phyloP scores from a whole-genome alignment of 805 yeast genomes.

The Metschnikowia anglica region DNA sequence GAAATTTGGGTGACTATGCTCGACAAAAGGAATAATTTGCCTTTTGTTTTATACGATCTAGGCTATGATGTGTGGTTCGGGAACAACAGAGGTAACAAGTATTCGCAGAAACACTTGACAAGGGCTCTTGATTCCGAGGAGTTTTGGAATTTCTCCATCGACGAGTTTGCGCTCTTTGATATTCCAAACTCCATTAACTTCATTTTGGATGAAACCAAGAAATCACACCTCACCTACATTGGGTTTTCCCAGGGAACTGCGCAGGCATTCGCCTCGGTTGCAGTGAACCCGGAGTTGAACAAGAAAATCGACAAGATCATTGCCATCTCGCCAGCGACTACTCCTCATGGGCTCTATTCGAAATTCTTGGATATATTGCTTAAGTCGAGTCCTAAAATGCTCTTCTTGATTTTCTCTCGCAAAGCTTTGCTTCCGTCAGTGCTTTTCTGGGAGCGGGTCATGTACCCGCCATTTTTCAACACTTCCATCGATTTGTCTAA shows the following conservation, averaged over 20 bases:
- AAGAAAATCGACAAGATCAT: conserved; percentile 55
- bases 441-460: conserved; percentile 72
- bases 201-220: conserved; percentile 51
- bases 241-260: conserved; percentile 96
- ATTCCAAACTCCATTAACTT: conserved; percentile 82
- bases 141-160: conserved; percentile 90
- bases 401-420: conserved; percentile 71
- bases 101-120: conserved; percentile 72
- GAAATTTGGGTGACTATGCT: conserved; percentile 66
- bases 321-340: conserved; percentile 92
- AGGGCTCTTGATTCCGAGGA: conserved; percentile 32
- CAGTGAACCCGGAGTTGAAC: conserved; percentile 64
- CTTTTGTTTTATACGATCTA: conserved; percentile 69
- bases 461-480: conserved; percentile 75
- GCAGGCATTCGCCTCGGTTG: conserved; percentile 82
- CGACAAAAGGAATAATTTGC: conserved; percentile 48
- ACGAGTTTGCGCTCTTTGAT: conserved; percentile 87
- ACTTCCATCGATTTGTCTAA: conserved; percentile 71
- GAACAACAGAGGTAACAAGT: conserved; percentile 89
- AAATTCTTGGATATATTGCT: conserved; percentile 72
- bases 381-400: conserved; percentile 70
- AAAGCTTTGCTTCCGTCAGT: conserved; percentile 75
- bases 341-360: conserved; percentile 82
- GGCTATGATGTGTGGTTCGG: conserved; percentile 97
- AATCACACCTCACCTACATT: conserved; percentile 56